These are phyloP conservation scores for Blastomyces parvus DNA, from an alignment of 2,329 filamentous ascomycete genomes.

Conservation along the genomic window DNA sequence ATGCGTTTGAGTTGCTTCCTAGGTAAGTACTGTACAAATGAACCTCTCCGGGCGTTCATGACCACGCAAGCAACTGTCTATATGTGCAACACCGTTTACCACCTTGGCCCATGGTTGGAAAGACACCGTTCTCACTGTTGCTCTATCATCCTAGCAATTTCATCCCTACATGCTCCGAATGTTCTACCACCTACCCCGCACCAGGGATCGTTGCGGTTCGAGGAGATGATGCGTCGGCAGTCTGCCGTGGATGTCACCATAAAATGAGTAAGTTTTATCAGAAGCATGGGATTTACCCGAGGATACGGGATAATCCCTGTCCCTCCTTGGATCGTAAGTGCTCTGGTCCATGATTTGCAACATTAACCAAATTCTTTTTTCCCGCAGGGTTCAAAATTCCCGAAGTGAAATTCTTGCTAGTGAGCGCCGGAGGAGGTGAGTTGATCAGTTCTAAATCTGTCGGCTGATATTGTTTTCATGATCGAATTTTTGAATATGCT, in stretches of 20 bases:
- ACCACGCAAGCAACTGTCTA: too few species aligned
- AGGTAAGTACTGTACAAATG: constrained; percentile 37
- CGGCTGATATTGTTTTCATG: constrained; percentile 9
- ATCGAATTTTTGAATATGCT: constrained; percentile 2
- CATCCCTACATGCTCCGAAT: constrained; percentile 65
- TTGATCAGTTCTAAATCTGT: neutral
- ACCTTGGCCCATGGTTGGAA: neutral
- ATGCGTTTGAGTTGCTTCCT: constrained; percentile 64
- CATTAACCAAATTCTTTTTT: neutral
- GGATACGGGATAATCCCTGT: constrained; percentile 8
- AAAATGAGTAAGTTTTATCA: constrained; percentile 52
- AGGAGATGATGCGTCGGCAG: constrained; percentile 61
- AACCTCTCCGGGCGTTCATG: too few species aligned
- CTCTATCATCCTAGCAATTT: constrained; percentile 50
- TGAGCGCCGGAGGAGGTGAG: constrained; percentile 49
- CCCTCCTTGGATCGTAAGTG: neutral
- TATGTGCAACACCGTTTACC: neutral
- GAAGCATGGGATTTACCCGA: constrained; percentile 7
- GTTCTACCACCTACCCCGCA: constrained; percentile 56
- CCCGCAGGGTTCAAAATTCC: constrained; percentile 58
- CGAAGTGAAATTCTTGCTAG: constrained; percentile 65
- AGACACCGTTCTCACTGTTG: neutral
- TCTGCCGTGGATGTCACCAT: constrained; percentile 69
- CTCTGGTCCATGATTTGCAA: neutral
- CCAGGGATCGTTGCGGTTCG: constrained; percentile 62